Evolutionary conservation across 2,329 filamentous ascomycete genomes (phyloP).

Genomic region (Grosmannia clavigera): DNA sequence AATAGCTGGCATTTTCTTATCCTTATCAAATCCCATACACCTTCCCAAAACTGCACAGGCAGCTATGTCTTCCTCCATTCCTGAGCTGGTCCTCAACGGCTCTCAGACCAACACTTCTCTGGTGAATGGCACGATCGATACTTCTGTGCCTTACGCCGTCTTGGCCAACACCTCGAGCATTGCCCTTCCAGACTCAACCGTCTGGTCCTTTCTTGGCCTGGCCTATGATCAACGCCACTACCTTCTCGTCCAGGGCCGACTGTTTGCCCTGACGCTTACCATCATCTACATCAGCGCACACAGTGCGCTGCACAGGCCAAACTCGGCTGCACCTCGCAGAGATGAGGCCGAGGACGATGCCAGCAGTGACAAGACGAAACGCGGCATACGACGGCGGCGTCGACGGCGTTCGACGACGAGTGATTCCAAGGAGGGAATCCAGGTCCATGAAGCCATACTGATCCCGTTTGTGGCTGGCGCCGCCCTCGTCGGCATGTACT

Average conservation of each 20-base stretch:
- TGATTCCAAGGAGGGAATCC: conserved; percentile 38
- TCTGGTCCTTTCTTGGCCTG: neutral
- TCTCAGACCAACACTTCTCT: neutral
- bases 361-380: conserved; percentile 26
- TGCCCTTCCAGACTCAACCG: no score
- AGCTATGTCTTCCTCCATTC: neutral
- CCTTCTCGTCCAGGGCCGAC: conserved; percentile 32
- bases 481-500: conserved; percentile 64
- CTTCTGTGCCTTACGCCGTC: neutral
- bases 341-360: conserved; percentile 22
- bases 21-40: no score
- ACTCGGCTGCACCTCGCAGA: conserved; percentile 57
- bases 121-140: neutral
- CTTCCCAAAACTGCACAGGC: neutral
- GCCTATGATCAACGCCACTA: conserved; percentile 19
- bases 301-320: conserved; percentile 71
- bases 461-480: conserved; percentile 68
- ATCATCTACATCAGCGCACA: conserved; percentile 79
- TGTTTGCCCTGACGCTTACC: conserved; percentile 56
- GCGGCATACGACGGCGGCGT: conserved; percentile 1
- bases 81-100: neutral
- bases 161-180: neutral
- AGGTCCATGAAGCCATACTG: conserved; percentile 68
- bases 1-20: no score
- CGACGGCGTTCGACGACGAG: neutral